Evolutionary conservation across 345 rosid species (phyloP).

Genomic region (Moringa oleifera): DNA sequence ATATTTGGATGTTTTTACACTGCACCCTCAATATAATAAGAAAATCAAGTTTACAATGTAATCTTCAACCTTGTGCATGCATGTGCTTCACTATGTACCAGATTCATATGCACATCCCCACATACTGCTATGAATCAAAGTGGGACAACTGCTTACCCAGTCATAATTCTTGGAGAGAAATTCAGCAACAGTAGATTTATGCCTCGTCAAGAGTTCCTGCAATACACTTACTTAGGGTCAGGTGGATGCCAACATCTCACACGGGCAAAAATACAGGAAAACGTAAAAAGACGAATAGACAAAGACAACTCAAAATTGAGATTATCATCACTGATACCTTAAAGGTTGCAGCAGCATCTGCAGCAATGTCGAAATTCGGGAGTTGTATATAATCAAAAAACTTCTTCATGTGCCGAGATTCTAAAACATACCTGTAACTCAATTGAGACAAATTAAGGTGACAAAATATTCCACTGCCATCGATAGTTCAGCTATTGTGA

Average conservation of each 20-base stretch:
- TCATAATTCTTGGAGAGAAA: slow-evolving; percentile 91
- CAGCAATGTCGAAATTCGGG: slow-evolving; percentile 94
- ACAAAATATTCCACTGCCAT: neutral
- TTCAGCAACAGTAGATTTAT: slow-evolving; percentile 96
- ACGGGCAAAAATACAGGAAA: neutral
- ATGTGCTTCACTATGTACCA: slow-evolving; percentile 9
- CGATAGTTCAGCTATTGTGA: neutral
- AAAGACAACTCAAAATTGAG: neutral
- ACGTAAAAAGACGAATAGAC: neutral
- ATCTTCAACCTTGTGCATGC: neutral
- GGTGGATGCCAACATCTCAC: slow-evolving; percentile 4
- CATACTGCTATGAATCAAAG: neutral
- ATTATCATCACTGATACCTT: slow-evolving; percentile 43
- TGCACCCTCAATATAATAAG: neutral
- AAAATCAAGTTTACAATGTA: too few species aligned
- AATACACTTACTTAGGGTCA: slow-evolving; percentile 18
- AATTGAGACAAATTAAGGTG: slow-evolving; percentile 13
- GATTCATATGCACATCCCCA: slow-evolving; percentile 1
- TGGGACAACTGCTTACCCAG: slow-evolving; percentile 49
- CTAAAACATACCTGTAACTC: slow-evolving; percentile 74
- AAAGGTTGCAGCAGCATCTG: slow-evolving; percentile 98
- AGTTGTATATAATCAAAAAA: slow-evolving; percentile 89
- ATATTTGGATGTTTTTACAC: neutral
- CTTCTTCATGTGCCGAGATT: slow-evolving; percentile 78
- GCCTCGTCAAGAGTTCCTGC: slow-evolving; percentile 96